phyloP scores from a whole-genome alignment of 257 asterid species.

The Echium plantagineum region DNA sequence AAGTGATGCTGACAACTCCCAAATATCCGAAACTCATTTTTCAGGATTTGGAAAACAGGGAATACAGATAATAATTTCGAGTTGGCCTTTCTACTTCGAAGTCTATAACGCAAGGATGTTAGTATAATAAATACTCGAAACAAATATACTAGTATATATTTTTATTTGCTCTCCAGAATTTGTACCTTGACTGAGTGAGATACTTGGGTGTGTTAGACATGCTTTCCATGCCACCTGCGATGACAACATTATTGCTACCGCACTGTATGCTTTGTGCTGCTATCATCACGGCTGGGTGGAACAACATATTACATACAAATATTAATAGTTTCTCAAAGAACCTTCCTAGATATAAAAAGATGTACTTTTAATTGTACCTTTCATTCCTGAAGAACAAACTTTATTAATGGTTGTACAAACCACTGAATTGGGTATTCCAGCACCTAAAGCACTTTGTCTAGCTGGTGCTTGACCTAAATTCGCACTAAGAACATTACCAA shows the following conservation, averaged over 20 bases:
- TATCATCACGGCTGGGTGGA: slow-evolving; percentile 68
- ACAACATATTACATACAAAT: slow-evolving; percentile 1
- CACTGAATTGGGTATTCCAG: slow-evolving; percentile 78
- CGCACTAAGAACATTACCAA: slow-evolving; percentile 92
- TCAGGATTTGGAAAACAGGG: too few relatives aligned
- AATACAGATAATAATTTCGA: too few relatives aligned
- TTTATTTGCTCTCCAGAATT: neutral
- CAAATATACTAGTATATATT: neutral
- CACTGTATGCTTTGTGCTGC: slow-evolving; percentile 73
- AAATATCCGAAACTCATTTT: too few relatives aligned
- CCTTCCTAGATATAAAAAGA: neutral
- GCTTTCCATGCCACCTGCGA: slow-evolving; percentile 97
- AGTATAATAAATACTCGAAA: neutral
- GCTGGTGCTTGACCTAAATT: slow-evolving; percentile 99
- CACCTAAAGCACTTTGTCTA: slow-evolving; percentile 96
- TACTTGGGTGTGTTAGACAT: slow-evolving; percentile 95
- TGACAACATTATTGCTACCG: slow-evolving; percentile 75
- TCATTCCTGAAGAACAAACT: slow-evolving; percentile 96
- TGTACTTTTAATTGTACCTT: slow-evolving; percentile 32
- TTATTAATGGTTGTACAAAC: slow-evolving; percentile 84
- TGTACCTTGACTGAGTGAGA: slow-evolving; percentile 62
- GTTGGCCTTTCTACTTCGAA: too few relatives aligned
- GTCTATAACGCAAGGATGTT: too few relatives aligned
- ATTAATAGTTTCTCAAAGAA: slow-evolving; percentile 8
- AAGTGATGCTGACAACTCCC: too few relatives aligned